phyloP scores from a whole-genome alignment of 179 eudicot species.

The Patellifolia procumbens region DNA sequence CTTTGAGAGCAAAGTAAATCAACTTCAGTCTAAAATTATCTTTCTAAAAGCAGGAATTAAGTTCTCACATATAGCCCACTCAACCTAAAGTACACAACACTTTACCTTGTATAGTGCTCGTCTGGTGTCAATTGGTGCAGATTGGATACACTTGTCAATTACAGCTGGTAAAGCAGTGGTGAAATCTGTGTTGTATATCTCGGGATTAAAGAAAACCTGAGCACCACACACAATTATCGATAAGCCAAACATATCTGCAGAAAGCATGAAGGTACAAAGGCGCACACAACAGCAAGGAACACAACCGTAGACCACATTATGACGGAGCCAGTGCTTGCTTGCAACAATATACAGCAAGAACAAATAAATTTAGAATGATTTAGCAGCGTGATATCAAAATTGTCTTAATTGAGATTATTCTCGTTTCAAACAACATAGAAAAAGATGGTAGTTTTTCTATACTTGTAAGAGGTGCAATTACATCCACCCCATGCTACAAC shows the following conservation, averaged over 20 bases:
- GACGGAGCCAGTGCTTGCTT: not conserved
- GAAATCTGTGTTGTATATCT: constrained; percentile 73
- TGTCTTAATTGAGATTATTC: not conserved
- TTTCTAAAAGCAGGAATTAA: not conserved
- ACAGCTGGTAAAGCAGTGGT: constrained; percentile 84
- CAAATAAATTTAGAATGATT: not conserved
- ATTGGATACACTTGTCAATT: constrained; percentile 90
- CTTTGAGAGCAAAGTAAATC: constrained; percentile 3
- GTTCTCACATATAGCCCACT: not conserved
- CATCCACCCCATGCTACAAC: not conserved
- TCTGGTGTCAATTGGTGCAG: constrained; percentile 98
- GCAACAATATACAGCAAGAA: not conserved
- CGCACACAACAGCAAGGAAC: not conserved
- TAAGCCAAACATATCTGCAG: not conserved
- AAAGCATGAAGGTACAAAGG: not conserved
- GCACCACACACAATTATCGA: not conserved
- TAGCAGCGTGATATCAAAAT: not conserved
- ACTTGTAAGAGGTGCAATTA: not conserved
- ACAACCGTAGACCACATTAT: not conserved
- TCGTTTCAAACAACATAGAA: not conserved
- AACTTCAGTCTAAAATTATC: not conserved
- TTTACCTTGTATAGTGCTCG: constrained; percentile 94
- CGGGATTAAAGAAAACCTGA: constrained; percentile 95
- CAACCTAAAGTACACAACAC: not conserved
- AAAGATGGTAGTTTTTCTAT: not conserved